These are phyloP conservation scores for Pleurostoma richardsiae DNA, from an alignment of 2,329 filamentous ascomycete genomes.

Conservation along the genomic window DNA sequence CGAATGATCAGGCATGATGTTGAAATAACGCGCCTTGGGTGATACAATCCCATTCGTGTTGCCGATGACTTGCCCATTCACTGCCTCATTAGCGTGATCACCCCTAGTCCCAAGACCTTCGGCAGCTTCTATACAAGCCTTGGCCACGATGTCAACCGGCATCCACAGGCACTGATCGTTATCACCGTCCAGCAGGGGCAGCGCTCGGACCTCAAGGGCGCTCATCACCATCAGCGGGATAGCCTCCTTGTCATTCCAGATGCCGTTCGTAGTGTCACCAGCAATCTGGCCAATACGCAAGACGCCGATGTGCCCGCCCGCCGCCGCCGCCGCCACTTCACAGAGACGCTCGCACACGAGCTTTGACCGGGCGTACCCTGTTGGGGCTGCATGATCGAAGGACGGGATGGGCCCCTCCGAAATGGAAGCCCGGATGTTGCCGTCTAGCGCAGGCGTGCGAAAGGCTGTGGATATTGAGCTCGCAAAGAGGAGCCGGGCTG, in stretches of 20 bases:
- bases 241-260: constrained; percentile 21
- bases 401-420: constrained; percentile 20
- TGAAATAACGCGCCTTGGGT: no score
- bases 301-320: constrained; percentile 18
- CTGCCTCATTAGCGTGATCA: no score
- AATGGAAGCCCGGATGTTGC: constrained; percentile 13
- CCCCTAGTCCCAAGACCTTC: no score
- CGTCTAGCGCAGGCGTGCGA: constrained; percentile 11
- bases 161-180: constrained; percentile 39
- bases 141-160: constrained; percentile 38
- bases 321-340: constrained; percentile 17
- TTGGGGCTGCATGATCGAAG: constrained; percentile 17
- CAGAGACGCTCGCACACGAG: constrained; percentile 28
- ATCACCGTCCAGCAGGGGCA: constrained; percentile 30
- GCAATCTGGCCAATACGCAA: constrained; percentile 28
- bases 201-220: constrained; percentile 31
- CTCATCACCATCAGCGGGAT: constrained; percentile 39
- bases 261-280: constrained; percentile 21
- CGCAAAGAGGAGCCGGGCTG: constrained; percentile 28
- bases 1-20: no score
- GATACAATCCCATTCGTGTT: no score
- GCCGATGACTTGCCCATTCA: constrained; percentile 14
- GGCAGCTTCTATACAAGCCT: constrained; percentile 8
- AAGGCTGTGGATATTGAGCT: constrained; percentile 31
- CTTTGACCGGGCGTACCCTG: constrained; percentile 30